Base-by-base conservation (phyloP, 805 yeast species). In the Candida ulmi region DNA sequence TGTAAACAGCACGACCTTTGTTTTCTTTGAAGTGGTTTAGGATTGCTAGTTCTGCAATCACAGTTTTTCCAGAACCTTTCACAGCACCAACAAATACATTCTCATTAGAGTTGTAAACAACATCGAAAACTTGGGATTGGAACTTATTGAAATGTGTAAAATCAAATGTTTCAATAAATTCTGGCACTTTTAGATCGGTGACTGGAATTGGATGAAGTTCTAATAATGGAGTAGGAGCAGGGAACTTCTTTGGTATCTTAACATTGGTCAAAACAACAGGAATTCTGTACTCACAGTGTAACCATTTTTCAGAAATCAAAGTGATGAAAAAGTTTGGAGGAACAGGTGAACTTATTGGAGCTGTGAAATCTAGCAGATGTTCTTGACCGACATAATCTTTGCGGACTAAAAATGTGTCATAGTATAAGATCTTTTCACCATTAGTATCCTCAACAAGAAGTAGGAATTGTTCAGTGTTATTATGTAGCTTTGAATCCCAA, bases 241-340 rank as follows among this genome's bases (percentile, higher is more conserved):
- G 77, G 41, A 81, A 76, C 47, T 73, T 74, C 51, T 75, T 72
- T 6, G 95, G 96, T 5, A 78, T 37, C 26, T 62, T 65, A 39
- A 84, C 47, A 17, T 64, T 55, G 25, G 68, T 63, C 43, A 87
- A 61, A 40, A 77, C 59, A 1, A 88, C 66, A 0, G 96, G 86
- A 1, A 73, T 55, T 43, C 73, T 75, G 45, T 71, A 66, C 40
- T 76, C 85, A 41, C 88, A 77, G 45, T 86, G 90, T 5, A 88
- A 61, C 99, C 98, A 93, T 43, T 71, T 76, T 42, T 90, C 95
- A 41, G 95, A 87, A 2, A 83, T 61, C 11, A 90, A 58, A 0
- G 83, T 69, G 5, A 88, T 71, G 58, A 83, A 87, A 47, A 83
- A 79, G 48, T 78, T 80, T 0, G 96, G 96, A 1, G 90, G 84